Evolutionary conservation across 2,329 filamentous ascomycete species (phyloP), one percentile per base, ranked within the genome.

Genomic region (Cercospora brassicicola): DNA sequence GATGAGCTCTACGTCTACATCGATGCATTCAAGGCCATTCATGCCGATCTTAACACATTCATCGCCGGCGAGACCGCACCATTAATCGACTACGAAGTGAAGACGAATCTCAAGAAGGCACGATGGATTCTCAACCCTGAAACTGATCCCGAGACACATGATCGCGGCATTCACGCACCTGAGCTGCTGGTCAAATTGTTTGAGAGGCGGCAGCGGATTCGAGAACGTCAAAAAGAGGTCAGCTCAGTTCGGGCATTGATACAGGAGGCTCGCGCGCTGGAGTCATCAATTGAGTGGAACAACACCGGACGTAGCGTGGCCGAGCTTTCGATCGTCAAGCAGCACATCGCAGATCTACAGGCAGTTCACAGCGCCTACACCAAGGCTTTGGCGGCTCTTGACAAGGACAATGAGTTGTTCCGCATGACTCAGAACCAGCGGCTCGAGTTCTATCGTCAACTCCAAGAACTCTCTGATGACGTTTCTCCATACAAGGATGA

Each of bases 1-100:
- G 94, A 97, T 69, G 89, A 96, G 76, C 87, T 97, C 51, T 92
- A 94, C 79, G 91, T 91, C 6, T 96, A 96, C 75, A 90, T 96
- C 67, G 89, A 93, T 76, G 89, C 88, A 8, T 83, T 97, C 30
- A 87, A 92, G 67, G 88, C 91, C 0, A 84, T 90, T 59, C 86
- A 95, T 66, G 90, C 92, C 6, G 94, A 98, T 79, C 89, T 94
- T 11, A 88, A 90, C 70, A 88, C 90, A 70, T 88, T 89, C 30
- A 84, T 97, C 15, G 91, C 90, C 1, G 94, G 94, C 0, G 86
- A 93, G 67, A 84, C 84, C n/a, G 96, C 95, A 72, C 83, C 86
- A 33, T 87, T 96, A 3, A 86, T 93, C 33, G 87, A 88, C 61
- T 86, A 93, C 73, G 94, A 97, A 76, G 87, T 89, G 57, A 86